A percentile compares a stretch with the other conserved stretches of the same genome.
Evolutionary conservation across 148 eudicot species (phyloP).

Genomic region (Polygonum maritimum): DNA sequence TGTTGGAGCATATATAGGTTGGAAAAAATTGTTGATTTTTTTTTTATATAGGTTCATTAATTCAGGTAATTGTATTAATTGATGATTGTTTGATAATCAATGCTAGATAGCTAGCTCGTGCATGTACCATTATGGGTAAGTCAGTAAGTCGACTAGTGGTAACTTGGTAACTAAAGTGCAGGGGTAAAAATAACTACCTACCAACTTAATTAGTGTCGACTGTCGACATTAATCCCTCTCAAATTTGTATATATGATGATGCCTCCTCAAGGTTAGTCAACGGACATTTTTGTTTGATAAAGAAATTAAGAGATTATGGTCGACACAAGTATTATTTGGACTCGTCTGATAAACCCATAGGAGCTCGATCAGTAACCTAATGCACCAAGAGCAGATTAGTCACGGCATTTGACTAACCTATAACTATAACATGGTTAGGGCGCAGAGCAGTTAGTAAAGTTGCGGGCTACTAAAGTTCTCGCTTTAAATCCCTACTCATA

Average conservation of each 20-base stretch:
- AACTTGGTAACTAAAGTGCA: not conserved
- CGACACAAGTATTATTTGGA: too few species aligned
- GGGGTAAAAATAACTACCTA: not conserved
- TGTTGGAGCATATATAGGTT: too few species aligned
- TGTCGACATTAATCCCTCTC: not conserved
- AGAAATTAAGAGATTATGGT: too few species aligned
- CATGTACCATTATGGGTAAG: not conserved
- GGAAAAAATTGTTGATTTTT: too few species aligned
- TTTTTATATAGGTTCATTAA: too few species aligned
- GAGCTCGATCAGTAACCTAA: too few species aligned
- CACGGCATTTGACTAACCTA: constrained; percentile 3
- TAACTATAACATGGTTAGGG: not conserved
- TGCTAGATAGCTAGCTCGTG: not conserved
- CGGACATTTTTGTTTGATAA: too few species aligned
- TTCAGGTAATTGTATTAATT: too few species aligned
- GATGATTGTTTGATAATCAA: too few species aligned
- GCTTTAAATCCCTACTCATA: not conserved
- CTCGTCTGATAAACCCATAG: too few species aligned
- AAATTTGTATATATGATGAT: not conserved
- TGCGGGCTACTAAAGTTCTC: not conserved
- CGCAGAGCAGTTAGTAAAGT: constrained; percentile 1
- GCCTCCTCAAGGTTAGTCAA: not conserved
- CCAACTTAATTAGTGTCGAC: not conserved
- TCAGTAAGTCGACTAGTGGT: too few species aligned
- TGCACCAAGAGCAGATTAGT: not conserved